Conservation (phyloP, 257 asterid genomes). For the Knoxia roxburghii region DNA sequence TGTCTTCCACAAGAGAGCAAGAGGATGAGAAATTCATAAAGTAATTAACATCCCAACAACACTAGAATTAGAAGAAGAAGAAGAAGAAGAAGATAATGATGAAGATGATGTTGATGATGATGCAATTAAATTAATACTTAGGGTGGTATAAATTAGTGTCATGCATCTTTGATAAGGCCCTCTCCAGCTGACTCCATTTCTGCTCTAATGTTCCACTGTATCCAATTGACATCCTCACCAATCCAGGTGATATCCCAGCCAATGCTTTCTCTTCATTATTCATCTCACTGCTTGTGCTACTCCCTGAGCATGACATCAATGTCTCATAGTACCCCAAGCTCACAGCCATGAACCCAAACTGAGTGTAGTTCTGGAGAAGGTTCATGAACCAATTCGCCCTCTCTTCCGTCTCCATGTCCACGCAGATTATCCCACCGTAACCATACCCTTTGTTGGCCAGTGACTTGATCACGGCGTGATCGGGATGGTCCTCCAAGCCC, state of each 20-base stretch:
- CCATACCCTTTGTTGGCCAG: constrained; percentile 63
- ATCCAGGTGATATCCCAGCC: constrained; percentile 87
- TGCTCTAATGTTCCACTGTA: constrained; percentile 78
- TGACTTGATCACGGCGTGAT: constrained; percentile 54
- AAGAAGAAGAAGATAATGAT: no score
- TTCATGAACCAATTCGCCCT: constrained; percentile 71
- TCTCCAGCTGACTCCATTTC: constrained; percentile 87
- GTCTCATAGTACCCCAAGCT: constrained; percentile 94
- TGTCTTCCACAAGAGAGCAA: no score
- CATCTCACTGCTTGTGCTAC: constrained; percentile 91
- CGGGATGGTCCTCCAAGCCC: constrained; percentile 73
- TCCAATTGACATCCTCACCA: constrained; percentile 81
- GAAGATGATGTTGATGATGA: no score
- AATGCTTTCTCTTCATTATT: constrained; percentile 54
- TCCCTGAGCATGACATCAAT: constrained; percentile 89
- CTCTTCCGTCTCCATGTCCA: constrained; percentile 89
- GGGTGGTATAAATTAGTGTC: constrained; percentile 26
- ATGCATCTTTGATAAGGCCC: constrained; percentile 53
- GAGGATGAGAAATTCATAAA: no score
- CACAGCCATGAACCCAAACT: constrained; percentile 89
- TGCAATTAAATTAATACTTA: no score
- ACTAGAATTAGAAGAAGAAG: no score
- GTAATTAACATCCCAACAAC: no score
- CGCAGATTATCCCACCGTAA: constrained; percentile 68
- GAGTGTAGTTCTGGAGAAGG: constrained; percentile 55